These are phyloP conservation scores for Russula compacta DNA, from an alignment of 768 basidiomycete genomes.

Conservation along the genomic window DNA sequence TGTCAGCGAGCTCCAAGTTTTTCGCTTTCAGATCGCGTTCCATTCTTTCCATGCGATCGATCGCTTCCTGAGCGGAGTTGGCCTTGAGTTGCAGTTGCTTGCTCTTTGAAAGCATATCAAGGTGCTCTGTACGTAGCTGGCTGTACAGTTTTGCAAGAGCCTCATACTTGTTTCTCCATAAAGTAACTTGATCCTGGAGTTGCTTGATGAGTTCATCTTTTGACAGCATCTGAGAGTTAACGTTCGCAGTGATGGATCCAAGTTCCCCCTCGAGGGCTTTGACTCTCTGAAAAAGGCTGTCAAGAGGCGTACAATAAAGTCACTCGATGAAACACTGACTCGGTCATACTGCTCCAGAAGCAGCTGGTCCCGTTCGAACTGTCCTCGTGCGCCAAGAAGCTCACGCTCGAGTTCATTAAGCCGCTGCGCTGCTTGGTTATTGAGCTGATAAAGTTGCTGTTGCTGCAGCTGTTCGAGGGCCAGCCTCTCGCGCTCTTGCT, in stretches of 20 bases:
- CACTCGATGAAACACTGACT: slow-evolving; percentile 38
- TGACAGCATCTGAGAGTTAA: slow-evolving; percentile 75
- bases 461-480: slow-evolving; percentile 86
- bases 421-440: slow-evolving; percentile 67
- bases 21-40: slow-evolving; percentile 97
- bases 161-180: slow-evolving; percentile 99
- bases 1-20: slow-evolving; percentile 95
- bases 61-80: slow-evolving; percentile 95
- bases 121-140: slow-evolving; percentile 92
- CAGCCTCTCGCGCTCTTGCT: slow-evolving; percentile 77
- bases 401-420: slow-evolving; percentile 81
- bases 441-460: slow-evolving; percentile 74
- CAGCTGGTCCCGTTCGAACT: slow-evolving; percentile 97
- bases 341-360: slow-evolving; percentile 96
- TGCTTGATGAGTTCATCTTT: slow-evolving; percentile 96
- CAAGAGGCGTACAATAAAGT: not conserved
- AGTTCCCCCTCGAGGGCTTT: slow-evolving; percentile 93
- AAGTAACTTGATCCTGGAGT: slow-evolving; percentile 89
- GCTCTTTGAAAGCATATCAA: slow-evolving; percentile 95
- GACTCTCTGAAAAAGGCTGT: slow-evolving; percentile 53
- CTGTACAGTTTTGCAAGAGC: slow-evolving; percentile 97
- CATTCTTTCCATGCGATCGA: slow-evolving; percentile 98
- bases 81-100: slow-evolving; percentile 97
- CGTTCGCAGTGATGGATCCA: slow-evolving; percentile 58
- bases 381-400: slow-evolving; percentile 86